phyloP scores from a whole-genome alignment of 257 asterid species.

The Primulina eburnea region DNA sequence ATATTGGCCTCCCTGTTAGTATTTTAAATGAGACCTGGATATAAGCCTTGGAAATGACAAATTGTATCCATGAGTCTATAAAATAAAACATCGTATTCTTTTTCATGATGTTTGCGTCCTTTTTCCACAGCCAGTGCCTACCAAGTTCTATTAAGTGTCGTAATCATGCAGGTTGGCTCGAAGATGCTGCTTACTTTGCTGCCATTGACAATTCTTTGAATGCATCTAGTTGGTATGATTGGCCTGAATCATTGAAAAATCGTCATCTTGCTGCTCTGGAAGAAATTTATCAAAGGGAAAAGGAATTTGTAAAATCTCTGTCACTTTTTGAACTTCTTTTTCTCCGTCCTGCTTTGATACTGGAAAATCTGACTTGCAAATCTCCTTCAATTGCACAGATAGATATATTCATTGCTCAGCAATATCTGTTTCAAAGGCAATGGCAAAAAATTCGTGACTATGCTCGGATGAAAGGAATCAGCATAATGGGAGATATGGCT shows the following conservation, averaged over 20 bases:
- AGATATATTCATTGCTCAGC: conserved; percentile 84
- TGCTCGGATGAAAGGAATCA: conserved; percentile 73
- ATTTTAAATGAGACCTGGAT: neutral
- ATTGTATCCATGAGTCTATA: conserved; percentile 17
- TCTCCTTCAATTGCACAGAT: conserved; percentile 53
- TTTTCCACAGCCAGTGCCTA: conserved; percentile 17
- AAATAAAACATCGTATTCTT: conserved; percentile 6
- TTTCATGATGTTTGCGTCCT: neutral
- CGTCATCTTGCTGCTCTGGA: conserved; percentile 91
- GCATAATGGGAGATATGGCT: conserved; percentile 99
- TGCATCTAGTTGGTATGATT: conserved; percentile 79
- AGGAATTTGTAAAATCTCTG: conserved; percentile 62
- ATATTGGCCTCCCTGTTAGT: neutral
- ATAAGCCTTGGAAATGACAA: neutral
- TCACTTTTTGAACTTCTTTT: conserved; percentile 19
- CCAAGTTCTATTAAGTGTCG: conserved; percentile 19
- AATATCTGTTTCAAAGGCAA: conserved; percentile 92
- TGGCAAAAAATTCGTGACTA: conserved; percentile 87
- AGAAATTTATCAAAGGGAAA: conserved; percentile 77
- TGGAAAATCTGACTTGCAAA: conserved; percentile 11
- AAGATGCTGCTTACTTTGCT: conserved; percentile 96
- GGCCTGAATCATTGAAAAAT: conserved; percentile 93
- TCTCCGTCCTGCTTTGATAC: conserved; percentile 15
- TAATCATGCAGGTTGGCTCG: conserved; percentile 81
- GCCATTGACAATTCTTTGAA: conserved; percentile 79